Conservation (phyloP, 2,329 filamentous ascomycete species). For the Pseudogymnoascus sp. region DNA sequence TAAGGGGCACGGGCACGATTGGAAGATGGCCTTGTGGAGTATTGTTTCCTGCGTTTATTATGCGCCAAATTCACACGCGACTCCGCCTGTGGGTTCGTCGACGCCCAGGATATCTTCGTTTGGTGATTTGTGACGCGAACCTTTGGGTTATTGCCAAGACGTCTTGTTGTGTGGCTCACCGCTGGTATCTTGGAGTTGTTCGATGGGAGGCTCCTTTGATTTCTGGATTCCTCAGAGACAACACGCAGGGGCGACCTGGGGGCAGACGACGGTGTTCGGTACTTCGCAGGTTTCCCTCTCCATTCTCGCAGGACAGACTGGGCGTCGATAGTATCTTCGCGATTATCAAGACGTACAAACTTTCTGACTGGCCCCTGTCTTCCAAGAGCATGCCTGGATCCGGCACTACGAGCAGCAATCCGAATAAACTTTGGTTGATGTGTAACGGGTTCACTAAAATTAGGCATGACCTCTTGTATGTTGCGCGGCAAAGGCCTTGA, state of each 20-base stretch:
- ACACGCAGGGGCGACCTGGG: neutral
- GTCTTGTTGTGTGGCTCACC: neutral
- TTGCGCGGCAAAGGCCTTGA: neutral
- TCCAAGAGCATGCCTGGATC: conserved; percentile 39
- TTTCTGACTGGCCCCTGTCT: conserved; percentile 48
- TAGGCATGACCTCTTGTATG: conserved; percentile 9
- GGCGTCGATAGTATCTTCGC: conserved; percentile 52
- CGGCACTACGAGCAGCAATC: conserved; percentile 51
- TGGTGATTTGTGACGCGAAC: conserved; percentile 1
- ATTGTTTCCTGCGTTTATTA: neutral
- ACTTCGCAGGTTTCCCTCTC: conserved; percentile 42
- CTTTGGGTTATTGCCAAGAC: neutral
- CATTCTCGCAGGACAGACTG: conserved; percentile 45
- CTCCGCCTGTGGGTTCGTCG: neutral
- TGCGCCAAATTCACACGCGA: neutral
- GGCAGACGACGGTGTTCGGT: conserved; percentile 14
- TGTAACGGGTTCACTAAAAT: neutral
- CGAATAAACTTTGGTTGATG: conserved; percentile 46
- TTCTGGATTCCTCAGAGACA: conserved; percentile 16
- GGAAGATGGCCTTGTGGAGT: neutral
- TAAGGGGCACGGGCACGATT: neutral
- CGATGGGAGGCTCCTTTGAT: neutral
- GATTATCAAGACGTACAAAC: conserved; percentile 50
- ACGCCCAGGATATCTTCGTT: neutral
- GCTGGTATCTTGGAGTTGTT: neutral